Percentiles rank a stretch among this genome's conserved stretches.
These are phyloP conservation scores for Hericium alpestre DNA, from an alignment of 768 basidiomycete genomes.

Conservation along the genomic window DNA sequence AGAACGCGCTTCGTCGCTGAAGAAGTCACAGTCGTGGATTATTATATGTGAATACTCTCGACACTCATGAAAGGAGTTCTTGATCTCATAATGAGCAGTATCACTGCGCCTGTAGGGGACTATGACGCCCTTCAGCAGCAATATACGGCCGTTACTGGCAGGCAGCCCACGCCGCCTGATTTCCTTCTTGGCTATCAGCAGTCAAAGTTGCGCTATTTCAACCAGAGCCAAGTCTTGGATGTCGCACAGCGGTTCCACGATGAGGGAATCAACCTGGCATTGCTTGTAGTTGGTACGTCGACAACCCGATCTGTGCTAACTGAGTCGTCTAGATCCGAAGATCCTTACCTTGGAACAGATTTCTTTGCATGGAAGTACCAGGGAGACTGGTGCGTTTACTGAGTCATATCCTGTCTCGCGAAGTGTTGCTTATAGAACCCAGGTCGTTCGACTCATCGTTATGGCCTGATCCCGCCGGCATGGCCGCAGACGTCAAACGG, in stretches of 20 bases:
- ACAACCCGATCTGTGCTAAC: background rate
- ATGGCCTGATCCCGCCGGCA: background rate
- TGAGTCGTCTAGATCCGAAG: background rate
- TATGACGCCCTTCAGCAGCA: background rate
- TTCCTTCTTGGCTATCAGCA: background rate
- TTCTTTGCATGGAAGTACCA: background rate
- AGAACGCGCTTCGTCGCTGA: background rate
- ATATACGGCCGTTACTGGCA: background rate
- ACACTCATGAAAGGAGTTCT: background rate
- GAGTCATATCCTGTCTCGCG: too few species aligned
- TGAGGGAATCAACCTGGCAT: background rate
- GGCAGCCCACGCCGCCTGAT: background rate
- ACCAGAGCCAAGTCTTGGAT: background rate
- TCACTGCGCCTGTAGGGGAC: background rate
- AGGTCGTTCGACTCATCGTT: background rate
- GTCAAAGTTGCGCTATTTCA: background rate
- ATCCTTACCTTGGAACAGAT: background rate
- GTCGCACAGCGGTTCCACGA: background rate
- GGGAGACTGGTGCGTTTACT: background rate
- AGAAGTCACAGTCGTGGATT: background rate
- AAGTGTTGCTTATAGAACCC: background rate
- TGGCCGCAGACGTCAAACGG: background rate
- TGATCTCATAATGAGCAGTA: background rate
- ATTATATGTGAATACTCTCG: background rate
- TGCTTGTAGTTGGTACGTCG: background rate